phyloP scores from a whole-genome alignment of 1,139 yeast genomes.

The Sugiyamaella neomexicana region DNA sequence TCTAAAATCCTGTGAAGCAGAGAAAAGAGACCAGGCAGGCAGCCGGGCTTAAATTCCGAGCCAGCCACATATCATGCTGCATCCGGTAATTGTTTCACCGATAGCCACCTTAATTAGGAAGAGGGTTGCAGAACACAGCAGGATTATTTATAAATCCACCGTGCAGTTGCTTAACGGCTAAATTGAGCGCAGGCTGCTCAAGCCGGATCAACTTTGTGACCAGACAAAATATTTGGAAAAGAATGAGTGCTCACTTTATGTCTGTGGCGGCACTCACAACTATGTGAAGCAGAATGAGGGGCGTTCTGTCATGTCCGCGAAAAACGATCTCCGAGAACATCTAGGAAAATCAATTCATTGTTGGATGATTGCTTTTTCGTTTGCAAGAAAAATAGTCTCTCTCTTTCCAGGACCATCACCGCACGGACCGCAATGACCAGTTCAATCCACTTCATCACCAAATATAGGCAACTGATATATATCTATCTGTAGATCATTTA shows the following conservation, averaged over 20 bases:
- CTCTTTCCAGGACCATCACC: too few species aligned
- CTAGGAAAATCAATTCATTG: too few species aligned
- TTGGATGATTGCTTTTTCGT: too few species aligned
- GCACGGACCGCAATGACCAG: too few species aligned
- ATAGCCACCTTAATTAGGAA: not conserved
- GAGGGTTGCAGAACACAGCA: constrained; percentile 3
- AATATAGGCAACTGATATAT: too few species aligned
- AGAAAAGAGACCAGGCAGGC: not conserved
- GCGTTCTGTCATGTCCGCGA: not conserved
- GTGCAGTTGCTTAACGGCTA: constrained; percentile 3
- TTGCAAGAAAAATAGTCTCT: too few species aligned
- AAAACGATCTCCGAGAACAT: too few species aligned
- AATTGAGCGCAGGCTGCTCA: not conserved
- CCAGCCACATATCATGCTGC: not conserved
- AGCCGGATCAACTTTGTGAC: constrained; percentile 9
- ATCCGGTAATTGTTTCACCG: constrained; percentile 7
- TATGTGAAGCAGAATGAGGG: not conserved
- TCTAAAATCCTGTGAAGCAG: too few species aligned
- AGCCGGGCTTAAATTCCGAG: not conserved
- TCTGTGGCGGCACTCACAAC: too few species aligned
- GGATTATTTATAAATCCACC: constrained; percentile 10
- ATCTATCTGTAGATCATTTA: too few species aligned
- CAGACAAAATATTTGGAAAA: not conserved
- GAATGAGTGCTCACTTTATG: not conserved
- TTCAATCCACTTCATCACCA: too few species aligned